Percentiles rank a stretch among this genome's conserved stretches.
phyloP scores from a whole-genome alignment of 768 basidiomycete species.

The Glaciozyma martinii region DNA sequence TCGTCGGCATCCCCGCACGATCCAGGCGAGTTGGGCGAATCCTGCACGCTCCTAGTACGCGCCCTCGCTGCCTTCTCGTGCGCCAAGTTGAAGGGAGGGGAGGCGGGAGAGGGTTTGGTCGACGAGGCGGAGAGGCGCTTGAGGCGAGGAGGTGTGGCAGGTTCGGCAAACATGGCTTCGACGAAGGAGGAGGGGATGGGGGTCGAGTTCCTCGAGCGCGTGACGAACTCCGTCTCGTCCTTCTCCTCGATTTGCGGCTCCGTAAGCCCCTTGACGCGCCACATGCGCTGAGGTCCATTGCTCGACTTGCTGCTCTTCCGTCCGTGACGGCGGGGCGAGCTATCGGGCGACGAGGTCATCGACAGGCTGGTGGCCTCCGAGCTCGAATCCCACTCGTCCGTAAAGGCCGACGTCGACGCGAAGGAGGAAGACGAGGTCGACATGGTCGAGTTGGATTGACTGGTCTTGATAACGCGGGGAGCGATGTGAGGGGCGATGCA shows the following conservation, averaged over 20 bases:
- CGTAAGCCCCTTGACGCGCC: slow-evolving; percentile 10
- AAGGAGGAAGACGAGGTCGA: slow-evolving; percentile 19
- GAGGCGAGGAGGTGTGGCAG: slow-evolving; percentile 24
- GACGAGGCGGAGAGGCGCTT: slow-evolving; percentile 19
- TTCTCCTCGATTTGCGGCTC: slow-evolving; percentile 9
- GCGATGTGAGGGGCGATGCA: neutral
- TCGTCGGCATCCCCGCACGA: slow-evolving; percentile 21
- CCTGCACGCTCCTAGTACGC: neutral
- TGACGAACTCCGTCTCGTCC: neutral
- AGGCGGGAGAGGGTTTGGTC: slow-evolving; percentile 10
- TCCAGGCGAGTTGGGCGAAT: neutral
- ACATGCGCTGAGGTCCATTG: slow-evolving; percentile 15
- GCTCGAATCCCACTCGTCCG: slow-evolving; percentile 26
- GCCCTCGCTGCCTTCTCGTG: slow-evolving; percentile 12
- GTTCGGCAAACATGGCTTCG: slow-evolving; percentile 15
- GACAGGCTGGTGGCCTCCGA: slow-evolving; percentile 17
- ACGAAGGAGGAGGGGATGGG: slow-evolving; percentile 12
- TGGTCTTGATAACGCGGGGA: neutral
- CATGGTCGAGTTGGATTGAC: slow-evolving; percentile 24
- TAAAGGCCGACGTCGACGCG: slow-evolving; percentile 24
- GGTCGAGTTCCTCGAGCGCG: slow-evolving; percentile 20
- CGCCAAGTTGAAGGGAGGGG: slow-evolving; percentile 17
- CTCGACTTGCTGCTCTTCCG: slow-evolving; percentile 1
- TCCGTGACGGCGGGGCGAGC: slow-evolving; percentile 6
- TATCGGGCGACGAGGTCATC: slow-evolving; percentile 24